These are phyloP conservation scores for Nitzschia sp. DNA, from an alignment of 108 stramenopile species.

Conservation along the genomic window DNA sequence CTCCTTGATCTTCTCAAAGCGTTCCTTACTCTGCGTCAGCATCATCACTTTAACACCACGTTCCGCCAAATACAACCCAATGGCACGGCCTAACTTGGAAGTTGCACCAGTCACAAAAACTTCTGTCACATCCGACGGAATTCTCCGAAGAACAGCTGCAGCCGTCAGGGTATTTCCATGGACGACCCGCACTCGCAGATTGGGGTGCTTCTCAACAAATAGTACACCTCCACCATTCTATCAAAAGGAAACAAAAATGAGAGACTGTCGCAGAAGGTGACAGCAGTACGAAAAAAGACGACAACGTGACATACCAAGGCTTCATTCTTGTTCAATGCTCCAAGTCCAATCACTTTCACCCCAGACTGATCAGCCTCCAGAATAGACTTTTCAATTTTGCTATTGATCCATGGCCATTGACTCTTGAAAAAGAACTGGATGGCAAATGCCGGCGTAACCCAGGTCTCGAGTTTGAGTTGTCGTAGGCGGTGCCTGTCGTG, in stretches of 20 bases:
- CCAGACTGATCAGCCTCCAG: constrained; percentile 14
- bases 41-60: constrained; percentile 29
- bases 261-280: neutral
- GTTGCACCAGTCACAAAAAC: constrained; percentile 33
- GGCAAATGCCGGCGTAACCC: constrained; percentile 32
- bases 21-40: constrained; percentile 21
- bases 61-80: constrained; percentile 24
- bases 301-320: constrained; percentile 15
- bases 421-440: constrained; percentile 29
- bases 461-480: constrained; percentile 18
- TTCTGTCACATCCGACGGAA: constrained; percentile 26
- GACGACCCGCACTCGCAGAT: constrained; percentile 21
- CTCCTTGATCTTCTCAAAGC: constrained; percentile 17
- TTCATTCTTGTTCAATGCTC: constrained; percentile 32
- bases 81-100: constrained; percentile 26
- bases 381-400: constrained; percentile 23
- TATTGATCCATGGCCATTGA: constrained; percentile 30
- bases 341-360: constrained; percentile 22
- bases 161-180: constrained; percentile 32
- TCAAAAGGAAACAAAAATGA: neutral
- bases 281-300: neutral
- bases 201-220: constrained; percentile 21
- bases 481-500: constrained; percentile 23
- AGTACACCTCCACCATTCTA: constrained; percentile 30
- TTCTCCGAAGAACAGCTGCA: constrained; percentile 21